These are phyloP conservation scores for Talaromyces trachyspermus DNA, from an alignment of 495 filamentous ascomycete genomes.

Conservation along the genomic window DNA sequence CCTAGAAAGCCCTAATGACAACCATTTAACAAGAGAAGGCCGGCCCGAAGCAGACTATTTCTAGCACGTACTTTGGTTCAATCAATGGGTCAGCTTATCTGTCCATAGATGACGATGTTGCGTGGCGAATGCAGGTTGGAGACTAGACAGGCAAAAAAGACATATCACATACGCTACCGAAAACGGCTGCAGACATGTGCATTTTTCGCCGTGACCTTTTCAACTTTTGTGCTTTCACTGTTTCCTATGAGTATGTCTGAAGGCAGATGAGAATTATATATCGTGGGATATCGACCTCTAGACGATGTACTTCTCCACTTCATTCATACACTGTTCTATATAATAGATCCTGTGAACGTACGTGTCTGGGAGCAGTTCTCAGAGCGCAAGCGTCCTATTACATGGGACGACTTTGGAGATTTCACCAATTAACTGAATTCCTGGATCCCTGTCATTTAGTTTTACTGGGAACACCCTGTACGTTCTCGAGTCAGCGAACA, in stretches of 20 bases:
- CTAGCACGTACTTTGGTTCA: background rate
- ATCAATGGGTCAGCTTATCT: too few species aligned
- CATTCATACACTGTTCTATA: too few species aligned
- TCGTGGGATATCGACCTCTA: too few species aligned
- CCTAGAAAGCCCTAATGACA: background rate
- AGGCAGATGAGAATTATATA: too few species aligned
- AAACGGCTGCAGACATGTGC: background rate
- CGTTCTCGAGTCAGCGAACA: background rate
- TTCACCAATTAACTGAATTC: background rate
- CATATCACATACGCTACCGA: constrained; percentile 1
- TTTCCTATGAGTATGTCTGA: background rate
- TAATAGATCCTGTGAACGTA: background rate
- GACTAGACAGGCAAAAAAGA: background rate
- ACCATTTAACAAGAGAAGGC: background rate
- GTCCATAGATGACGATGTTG: background rate
- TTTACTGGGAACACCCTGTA: background rate
- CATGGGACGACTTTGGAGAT: background rate
- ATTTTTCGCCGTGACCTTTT: too few species aligned
- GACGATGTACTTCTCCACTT: too few species aligned
- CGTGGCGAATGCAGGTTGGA: constrained; percentile 1
- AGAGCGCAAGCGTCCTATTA: background rate
- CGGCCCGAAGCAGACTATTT: background rate
- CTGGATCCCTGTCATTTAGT: background rate
- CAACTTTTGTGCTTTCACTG: background rate
- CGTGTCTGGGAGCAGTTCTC: background rate